A percentile compares a stretch with the other conserved stretches of the same genome.
These are phyloP conservation scores for Neonectria ditissima DNA, from an alignment of 2,329 filamentous ascomycete species.

Conservation along the genomic window DNA sequence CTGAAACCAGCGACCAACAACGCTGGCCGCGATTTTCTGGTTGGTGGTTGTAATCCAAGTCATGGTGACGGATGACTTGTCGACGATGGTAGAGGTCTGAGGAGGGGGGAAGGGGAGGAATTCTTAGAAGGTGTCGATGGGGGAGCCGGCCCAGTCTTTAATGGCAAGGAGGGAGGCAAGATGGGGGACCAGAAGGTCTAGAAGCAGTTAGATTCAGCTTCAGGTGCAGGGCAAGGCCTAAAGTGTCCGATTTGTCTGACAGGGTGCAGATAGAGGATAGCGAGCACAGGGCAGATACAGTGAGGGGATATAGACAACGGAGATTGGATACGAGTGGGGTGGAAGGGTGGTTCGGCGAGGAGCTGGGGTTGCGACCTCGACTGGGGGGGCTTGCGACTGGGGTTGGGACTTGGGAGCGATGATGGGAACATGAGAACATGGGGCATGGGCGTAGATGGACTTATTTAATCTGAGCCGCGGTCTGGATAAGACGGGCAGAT, in stretches of 20 bases:
- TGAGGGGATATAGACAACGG: conserved; percentile 26
- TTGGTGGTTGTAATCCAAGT: conserved; percentile 65
- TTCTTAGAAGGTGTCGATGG: neutral
- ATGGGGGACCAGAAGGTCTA: conserved; percentile 4
- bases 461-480: conserved; percentile 16
- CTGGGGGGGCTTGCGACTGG: conserved; percentile 37
- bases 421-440: conserved; percentile 8
- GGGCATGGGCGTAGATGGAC: conserved; percentile 22
- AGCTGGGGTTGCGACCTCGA: conserved; percentile 34
- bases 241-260: conserved; percentile 18
- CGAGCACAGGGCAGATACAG: conserved; percentile 25
- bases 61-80: conserved; percentile 49
- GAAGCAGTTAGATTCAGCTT: conserved; percentile 22
- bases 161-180: conserved; percentile 3
- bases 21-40: conserved; percentile 70
- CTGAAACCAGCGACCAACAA: conserved; percentile 79
- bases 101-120: neutral
- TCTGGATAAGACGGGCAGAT: conserved; percentile 16
- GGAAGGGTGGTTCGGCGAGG: conserved; percentile 30
- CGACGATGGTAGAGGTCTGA: conserved; percentile 2
- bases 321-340: conserved; percentile 33
- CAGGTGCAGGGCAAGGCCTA: conserved; percentile 8
- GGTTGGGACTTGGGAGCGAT: conserved; percentile 23
- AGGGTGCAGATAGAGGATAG: conserved; percentile 36
- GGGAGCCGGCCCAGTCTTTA: conserved; percentile 18